phyloP scores from a whole-genome alignment of 225 moss, liverwort and hornwort species.

The Sphagnum tenellum region DNA sequence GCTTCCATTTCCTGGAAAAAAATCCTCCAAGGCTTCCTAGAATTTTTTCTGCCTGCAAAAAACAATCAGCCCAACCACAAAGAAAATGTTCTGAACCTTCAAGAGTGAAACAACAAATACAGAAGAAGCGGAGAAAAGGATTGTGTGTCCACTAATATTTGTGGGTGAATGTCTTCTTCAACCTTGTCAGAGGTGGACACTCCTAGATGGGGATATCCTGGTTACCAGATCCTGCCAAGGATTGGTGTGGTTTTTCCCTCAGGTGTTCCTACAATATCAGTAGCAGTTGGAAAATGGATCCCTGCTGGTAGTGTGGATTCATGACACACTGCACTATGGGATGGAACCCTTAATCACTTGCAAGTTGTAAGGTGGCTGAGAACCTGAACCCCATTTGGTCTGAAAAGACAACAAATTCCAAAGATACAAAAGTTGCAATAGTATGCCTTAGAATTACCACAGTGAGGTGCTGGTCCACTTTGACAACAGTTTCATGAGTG shows the following conservation, averaged over 20 bases:
- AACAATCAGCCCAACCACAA: too few relatives aligned
- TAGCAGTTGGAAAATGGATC: background rate
- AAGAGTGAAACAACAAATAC: background rate
- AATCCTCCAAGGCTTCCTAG: constrained; percentile 47
- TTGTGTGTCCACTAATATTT: background rate
- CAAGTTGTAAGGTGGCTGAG: background rate
- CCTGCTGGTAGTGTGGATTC: background rate
- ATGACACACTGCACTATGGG: too few relatives aligned
- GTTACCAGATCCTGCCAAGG: too few relatives aligned
- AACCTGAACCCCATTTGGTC: background rate
- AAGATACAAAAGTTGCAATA: too few relatives aligned
- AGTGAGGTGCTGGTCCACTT: constrained; percentile 43
- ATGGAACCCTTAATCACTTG: background rate
- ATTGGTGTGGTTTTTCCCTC: too few relatives aligned
- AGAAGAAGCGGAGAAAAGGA: background rate
- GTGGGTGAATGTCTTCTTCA: too few relatives aligned
- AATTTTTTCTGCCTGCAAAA: constrained; percentile 45
- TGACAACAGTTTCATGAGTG: constrained; percentile 48
- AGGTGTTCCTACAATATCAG: too few relatives aligned
- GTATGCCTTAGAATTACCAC: constrained; percentile 11
- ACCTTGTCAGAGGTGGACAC: too few relatives aligned
- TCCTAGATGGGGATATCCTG: too few relatives aligned
- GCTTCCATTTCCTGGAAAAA: constrained; percentile 50
- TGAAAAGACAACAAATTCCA: background rate
- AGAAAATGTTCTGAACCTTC: background rate